Base-by-base conservation (phyloP, 768 basidiomycete species). In the Pleurotus cornucopiae region DNA sequence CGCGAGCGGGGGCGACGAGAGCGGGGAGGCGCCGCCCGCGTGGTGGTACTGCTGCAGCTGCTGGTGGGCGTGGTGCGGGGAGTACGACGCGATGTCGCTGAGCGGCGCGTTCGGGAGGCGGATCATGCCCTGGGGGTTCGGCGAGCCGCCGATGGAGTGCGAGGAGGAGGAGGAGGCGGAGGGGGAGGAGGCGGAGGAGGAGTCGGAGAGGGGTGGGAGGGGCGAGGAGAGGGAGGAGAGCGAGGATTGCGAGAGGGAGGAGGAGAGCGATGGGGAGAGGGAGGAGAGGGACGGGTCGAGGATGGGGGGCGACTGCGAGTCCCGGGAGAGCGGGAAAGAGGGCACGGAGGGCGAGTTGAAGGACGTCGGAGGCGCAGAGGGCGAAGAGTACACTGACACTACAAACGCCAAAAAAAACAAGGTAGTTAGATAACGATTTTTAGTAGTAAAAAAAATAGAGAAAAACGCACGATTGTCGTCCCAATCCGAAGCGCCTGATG, bases 401-500 rank as follows among this genome's bases (percentile, higher is more conserved):
- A 61, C 20, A 20, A 20, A 20, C 1, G 2, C 20, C 1, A 20
- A 20, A 20, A 20, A 20, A 20, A 1, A 20, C 20, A 20, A 20
- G 54, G 57, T 38, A 46, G 9, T 34, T 34, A 34, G 30, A 34
- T 34, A 7, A 34, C 3, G 30, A 5, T 23, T 23, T 23, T 34
- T 20, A 1, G 20, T 20, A 20, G 1, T 9, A 11, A 57, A 63
- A 46, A 25, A 56, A 52, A 49, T 20, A 20, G 58, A 59, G 40
- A 54, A 52, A 39, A 59, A 75, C 87, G 65, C 67, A 89, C 89
- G 78, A 71, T 72, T 81, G 68, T 91, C 89, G 66, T 92, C 89
- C 89, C 89, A 92, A 66, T 92, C 90, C 60, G 88, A 89, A 6
- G 76, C 77, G 44, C 77, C 81, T 61, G 80, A 78, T 61, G 77